Percentiles rank a stretch among this genome's conserved stretches.
Conservation (phyloP, 1,284 basidiomycete genomes). For the Sporisorium graminicola region DNA sequence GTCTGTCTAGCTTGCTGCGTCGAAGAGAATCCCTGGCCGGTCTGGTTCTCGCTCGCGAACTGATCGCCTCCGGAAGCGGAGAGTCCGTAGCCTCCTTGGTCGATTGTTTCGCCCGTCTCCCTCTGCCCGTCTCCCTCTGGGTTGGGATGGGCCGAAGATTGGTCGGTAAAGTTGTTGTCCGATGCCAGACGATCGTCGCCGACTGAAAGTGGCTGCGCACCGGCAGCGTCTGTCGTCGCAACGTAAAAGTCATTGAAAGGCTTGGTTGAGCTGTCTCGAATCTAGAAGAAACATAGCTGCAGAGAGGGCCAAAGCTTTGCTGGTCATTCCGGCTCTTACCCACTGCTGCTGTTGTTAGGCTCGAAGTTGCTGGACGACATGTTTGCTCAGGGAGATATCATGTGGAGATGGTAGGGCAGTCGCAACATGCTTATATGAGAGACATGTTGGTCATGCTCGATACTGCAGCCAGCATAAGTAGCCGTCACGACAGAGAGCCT, state of each 20-base stretch:
- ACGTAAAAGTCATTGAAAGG: not conserved
- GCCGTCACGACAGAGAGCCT: not conserved
- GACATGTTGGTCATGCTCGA: not conserved
- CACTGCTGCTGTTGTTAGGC: slow-evolving; percentile 32
- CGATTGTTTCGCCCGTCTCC: slow-evolving; percentile 38
- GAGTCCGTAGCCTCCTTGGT: slow-evolving; percentile 45
- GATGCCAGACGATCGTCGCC: slow-evolving; percentile 45
- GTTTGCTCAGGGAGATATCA: not conserved
- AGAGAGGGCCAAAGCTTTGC: not conserved
- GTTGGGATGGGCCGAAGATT: slow-evolving; percentile 36
- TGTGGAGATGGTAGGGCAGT: not conserved
- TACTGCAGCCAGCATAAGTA: not conserved
- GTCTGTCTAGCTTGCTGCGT: slow-evolving; percentile 4
- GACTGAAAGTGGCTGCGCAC: slow-evolving; percentile 34
- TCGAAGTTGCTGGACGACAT: slow-evolving; percentile 20
- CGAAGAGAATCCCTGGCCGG: slow-evolving; percentile 43
- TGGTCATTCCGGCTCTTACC: not conserved
- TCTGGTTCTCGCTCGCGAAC: slow-evolving; percentile 44
- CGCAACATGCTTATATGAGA: not conserved
- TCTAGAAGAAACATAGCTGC: too few species aligned
- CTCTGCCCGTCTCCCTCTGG: slow-evolving; percentile 20
- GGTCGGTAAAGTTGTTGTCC: slow-evolving; percentile 47
- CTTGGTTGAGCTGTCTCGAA: not conserved
- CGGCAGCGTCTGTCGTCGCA: slow-evolving; percentile 18
- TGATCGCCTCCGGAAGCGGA: slow-evolving; percentile 45